Percentiles rank a stretch among this genome's conserved stretches.
These are phyloP conservation scores for Phytophthora vignae DNA, from an alignment of 352 stramenopile species.

Conservation along the genomic window DNA sequence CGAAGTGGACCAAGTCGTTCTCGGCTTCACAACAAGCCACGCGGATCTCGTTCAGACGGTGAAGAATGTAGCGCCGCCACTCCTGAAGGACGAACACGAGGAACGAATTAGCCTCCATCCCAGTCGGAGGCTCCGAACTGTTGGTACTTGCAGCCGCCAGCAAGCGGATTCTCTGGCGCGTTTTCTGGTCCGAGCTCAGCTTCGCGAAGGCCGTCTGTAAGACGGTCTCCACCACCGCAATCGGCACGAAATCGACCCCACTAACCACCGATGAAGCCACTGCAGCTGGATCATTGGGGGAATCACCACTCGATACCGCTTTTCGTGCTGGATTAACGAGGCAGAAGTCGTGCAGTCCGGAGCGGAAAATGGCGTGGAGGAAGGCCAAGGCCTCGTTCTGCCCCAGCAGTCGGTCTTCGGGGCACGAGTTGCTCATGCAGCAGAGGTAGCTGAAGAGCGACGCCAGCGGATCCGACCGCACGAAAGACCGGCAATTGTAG, in stretches of 20 bases:
- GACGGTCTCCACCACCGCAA: conserved; percentile 51
- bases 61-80: conserved; percentile 75
- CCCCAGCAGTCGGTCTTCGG: conserved; percentile 65
- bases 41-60: conserved; percentile 75
- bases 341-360: conserved; percentile 63
- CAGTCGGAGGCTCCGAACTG: neutral
- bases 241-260: conserved; percentile 44
- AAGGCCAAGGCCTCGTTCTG: conserved; percentile 80
- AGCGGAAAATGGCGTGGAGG: conserved; percentile 64
- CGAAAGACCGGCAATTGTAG: conserved; percentile 68
- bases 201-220: conserved; percentile 59
- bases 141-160: conserved; percentile 31
- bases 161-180: conserved; percentile 46
- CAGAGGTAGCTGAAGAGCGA: conserved; percentile 76
- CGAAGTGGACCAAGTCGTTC: conserved; percentile 64
- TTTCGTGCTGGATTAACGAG: conserved; percentile 45
- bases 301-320: too few relatives aligned
- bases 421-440: conserved; percentile 67
- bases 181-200: conserved; percentile 55
- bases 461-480: conserved; percentile 49
- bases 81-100: conserved; percentile 68
- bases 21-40: conserved; percentile 66
- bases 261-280: neutral
- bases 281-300: neutral
- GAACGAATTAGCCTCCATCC: conserved; percentile 59